phyloP scores from a whole-genome alignment of 192 early-diverging fungal species.

The Allomyces macrogynus region DNA sequence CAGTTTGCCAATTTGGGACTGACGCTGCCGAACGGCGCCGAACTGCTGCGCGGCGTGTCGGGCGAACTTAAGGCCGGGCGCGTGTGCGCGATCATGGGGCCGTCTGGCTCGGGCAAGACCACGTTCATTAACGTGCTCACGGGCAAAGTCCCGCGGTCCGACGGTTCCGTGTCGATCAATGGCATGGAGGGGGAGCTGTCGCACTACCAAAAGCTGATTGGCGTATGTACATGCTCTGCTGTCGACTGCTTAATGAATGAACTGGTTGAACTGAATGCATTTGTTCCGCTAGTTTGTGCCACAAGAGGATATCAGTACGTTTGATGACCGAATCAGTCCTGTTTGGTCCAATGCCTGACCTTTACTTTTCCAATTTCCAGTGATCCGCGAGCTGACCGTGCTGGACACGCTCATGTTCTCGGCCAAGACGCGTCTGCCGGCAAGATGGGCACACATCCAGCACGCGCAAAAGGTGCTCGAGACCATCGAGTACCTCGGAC shows the following conservation, averaged over 20 bases:
- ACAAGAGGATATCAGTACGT: neutral
- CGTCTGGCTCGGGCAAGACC: slow-evolving; percentile 52
- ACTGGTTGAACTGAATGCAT: no score
- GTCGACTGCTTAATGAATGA: no score
- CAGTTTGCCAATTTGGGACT: neutral
- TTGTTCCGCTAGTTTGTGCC: neutral
- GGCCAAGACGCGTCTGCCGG: slow-evolving; percentile 50
- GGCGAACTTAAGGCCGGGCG: neutral
- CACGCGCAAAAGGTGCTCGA: slow-evolving; percentile 53
- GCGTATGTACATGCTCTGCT: neutral
- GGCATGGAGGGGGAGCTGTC: slow-evolving; percentile 45
- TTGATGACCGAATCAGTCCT: neutral
- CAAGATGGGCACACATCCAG: slow-evolving; percentile 34
- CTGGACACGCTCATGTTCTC: slow-evolving; percentile 58
- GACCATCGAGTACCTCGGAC: slow-evolving; percentile 52
- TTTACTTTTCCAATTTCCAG: neutral
- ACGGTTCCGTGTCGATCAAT: slow-evolving; percentile 15
- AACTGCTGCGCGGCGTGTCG: neutral
- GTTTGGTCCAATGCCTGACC: no score
- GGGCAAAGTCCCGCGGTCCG: slow-evolving; percentile 32
- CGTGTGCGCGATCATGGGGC: slow-evolving; percentile 9
- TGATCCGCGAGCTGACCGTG: slow-evolving; percentile 15
- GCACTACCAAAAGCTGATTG: slow-evolving; percentile 37
- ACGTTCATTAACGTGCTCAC: slow-evolving; percentile 52
- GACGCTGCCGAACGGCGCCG: neutral